These are phyloP conservation scores for Pholiota microspora DNA, from an alignment of 768 basidiomycete genomes.

Conservation along the genomic window DNA sequence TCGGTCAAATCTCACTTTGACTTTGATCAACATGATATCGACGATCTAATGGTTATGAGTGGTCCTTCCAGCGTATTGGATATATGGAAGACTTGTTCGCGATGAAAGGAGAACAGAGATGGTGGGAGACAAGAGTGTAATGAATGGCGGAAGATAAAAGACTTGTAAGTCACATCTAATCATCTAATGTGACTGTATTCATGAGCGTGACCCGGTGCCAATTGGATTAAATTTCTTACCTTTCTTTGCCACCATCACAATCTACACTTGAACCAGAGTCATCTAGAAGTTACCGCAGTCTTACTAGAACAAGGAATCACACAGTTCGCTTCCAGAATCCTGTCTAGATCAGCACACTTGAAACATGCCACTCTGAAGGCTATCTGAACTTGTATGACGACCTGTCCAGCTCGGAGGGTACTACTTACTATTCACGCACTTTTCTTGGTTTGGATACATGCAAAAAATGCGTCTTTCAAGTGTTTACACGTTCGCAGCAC, in stretches of 20 bases:
- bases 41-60: neutral
- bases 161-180: neutral
- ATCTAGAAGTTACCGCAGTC: no score
- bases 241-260: neutral
- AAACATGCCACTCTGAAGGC: no score
- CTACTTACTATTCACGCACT: no score
- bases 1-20: slow-evolving; percentile 56
- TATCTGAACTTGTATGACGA: no score
- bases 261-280: neutral
- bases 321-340: no score
- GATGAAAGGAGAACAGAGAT: neutral
- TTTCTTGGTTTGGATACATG: no score
- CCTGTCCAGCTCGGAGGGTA: no score
- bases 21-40: slow-evolving; percentile 77
- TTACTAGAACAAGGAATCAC: no score
- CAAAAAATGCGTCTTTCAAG: no score
- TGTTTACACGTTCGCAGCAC: no score
- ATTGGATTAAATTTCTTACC: neutral
- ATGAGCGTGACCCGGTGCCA: neutral
- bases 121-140: neutral
- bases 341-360: no score
- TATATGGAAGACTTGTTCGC: neutral
- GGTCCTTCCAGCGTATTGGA: neutral
- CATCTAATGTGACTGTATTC: neutral
- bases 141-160: slow-evolving; percentile 1